These are phyloP conservation scores for Trametes versicolor DNA, from an alignment of 1,284 basidiomycete genomes.

Conservation along the genomic window DNA sequence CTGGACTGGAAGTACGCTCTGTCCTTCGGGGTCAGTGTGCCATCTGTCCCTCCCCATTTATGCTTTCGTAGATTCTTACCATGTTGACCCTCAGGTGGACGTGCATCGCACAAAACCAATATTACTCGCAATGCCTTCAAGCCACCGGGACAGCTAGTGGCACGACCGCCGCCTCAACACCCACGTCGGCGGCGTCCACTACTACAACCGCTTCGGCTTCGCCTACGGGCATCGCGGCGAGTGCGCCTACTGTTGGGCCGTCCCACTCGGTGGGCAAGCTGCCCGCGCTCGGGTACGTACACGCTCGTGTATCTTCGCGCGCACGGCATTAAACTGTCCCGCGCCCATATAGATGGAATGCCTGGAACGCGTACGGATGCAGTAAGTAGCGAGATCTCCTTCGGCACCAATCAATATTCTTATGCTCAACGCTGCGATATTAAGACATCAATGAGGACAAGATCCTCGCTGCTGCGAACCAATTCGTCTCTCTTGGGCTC, in stretches of 20 bases:
- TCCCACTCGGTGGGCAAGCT: conserved; percentile 45
- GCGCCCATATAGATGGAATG: conserved; percentile 54
- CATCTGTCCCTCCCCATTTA: not conserved
- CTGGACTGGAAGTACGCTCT: conserved; percentile 47
- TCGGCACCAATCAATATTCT: no score
- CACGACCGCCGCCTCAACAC: conserved; percentile 22
- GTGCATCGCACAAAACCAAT: conserved; percentile 44
- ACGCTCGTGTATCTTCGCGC: not conserved
- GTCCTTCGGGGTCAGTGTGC: conserved; percentile 43
- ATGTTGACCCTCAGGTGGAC: conserved; percentile 41
- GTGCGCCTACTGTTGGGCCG: conserved; percentile 45
- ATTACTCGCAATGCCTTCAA: conserved; percentile 51
- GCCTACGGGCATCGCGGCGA: conserved; percentile 27
- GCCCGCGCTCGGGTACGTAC: conserved; percentile 48
- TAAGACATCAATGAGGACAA: conserved; percentile 57
- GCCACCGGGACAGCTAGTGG: conserved; percentile 24
- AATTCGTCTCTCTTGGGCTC: conserved; percentile 58
- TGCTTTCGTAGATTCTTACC: not conserved
- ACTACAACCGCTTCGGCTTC: conserved; percentile 11
- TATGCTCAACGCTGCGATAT: conserved; percentile 11
- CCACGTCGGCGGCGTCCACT: conserved; percentile 18
- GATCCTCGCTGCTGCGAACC: conserved; percentile 57
- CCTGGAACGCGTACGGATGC: conserved; percentile 63
- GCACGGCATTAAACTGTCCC: not conserved
- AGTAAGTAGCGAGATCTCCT: conserved; percentile 42